Evolutionary conservation across 345 rosid species (phyloP).

Genomic region (Eucalyptus paniculata): DNA sequence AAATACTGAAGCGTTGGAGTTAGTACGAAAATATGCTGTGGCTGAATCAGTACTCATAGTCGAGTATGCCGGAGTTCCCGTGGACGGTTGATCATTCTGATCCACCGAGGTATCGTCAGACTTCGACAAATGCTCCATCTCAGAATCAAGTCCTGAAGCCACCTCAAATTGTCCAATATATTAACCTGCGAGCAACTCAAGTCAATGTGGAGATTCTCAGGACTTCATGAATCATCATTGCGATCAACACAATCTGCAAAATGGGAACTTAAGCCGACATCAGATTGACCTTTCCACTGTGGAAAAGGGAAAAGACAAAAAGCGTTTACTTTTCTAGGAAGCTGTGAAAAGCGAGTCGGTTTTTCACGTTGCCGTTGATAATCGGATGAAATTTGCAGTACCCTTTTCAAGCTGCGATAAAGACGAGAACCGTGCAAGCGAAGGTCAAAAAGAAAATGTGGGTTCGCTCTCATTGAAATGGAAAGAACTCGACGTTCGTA

Average conservation of each 20-base stretch:
- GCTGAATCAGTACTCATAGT: constrained; percentile 43
- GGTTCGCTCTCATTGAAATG: background rate
- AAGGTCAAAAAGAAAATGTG: background rate
- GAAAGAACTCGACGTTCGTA: background rate
- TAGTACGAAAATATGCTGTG: constrained; percentile 25
- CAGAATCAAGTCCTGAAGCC: background rate
- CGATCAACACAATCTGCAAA: background rate
- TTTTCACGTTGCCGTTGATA: background rate
- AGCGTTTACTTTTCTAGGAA: background rate
- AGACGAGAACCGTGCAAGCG: background rate
- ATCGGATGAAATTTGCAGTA: background rate
- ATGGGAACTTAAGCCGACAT: background rate
- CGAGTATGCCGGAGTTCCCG: constrained; percentile 48
- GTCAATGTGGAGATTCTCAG: background rate
- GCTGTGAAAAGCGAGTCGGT: background rate
- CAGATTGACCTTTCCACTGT: background rate
- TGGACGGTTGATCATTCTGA: constrained; percentile 29
- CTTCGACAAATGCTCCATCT: background rate
- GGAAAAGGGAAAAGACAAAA: background rate
- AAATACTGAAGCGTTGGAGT: constrained; percentile 48
- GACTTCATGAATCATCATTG: background rate
- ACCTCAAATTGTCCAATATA: background rate
- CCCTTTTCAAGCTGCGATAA: background rate
- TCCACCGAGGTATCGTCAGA: constrained; percentile 38
- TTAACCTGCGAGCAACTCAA: background rate